Percentiles rank a stretch among this genome's conserved stretches.
Conservation (phyloP, 306 rosid species). For the Medicago truncatula region DNA sequence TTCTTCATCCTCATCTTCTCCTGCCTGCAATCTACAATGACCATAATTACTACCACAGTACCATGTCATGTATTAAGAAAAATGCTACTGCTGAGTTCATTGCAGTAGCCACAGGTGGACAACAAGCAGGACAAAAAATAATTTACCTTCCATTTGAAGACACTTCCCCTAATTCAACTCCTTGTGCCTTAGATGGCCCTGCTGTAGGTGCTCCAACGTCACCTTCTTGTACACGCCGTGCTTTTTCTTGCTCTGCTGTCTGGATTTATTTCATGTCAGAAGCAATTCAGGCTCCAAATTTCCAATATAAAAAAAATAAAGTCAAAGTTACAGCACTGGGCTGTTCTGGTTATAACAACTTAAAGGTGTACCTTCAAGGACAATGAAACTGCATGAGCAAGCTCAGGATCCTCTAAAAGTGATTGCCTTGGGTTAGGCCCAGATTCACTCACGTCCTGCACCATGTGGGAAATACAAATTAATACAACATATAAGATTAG, state of each 20-base stretch:
- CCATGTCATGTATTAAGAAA: not conserved
- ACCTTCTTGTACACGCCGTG: constrained; percentile 54
- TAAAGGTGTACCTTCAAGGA: constrained; percentile 69
- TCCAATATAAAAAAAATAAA: constrained; percentile 33
- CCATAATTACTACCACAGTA: constrained; percentile 1
- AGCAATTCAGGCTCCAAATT: constrained; percentile 42
- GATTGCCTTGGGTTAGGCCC: constrained; percentile 61
- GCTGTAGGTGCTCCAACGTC: constrained; percentile 45
- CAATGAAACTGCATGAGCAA: constrained; percentile 85
- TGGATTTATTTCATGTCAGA: constrained; percentile 54
- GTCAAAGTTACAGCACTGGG: constrained; percentile 13
- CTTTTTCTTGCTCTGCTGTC: constrained; percentile 82
- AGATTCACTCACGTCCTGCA: constrained; percentile 60
- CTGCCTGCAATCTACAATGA: constrained; percentile 73
- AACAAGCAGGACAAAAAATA: constrained; percentile 15
- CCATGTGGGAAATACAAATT: constrained; percentile 45
- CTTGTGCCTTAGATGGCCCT: constrained; percentile 56
- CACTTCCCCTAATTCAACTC: constrained; percentile 59
- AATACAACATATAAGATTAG: not conserved
- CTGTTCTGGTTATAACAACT: constrained; percentile 8
- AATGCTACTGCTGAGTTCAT: constrained; percentile 19
- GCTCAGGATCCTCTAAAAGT: constrained; percentile 69
- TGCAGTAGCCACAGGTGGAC: constrained; percentile 23
- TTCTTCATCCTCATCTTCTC: constrained; percentile 72
- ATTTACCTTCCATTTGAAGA: constrained; percentile 74